Conservation (phyloP, 805 yeast genomes). For the Myxozyma monticola region DNA sequence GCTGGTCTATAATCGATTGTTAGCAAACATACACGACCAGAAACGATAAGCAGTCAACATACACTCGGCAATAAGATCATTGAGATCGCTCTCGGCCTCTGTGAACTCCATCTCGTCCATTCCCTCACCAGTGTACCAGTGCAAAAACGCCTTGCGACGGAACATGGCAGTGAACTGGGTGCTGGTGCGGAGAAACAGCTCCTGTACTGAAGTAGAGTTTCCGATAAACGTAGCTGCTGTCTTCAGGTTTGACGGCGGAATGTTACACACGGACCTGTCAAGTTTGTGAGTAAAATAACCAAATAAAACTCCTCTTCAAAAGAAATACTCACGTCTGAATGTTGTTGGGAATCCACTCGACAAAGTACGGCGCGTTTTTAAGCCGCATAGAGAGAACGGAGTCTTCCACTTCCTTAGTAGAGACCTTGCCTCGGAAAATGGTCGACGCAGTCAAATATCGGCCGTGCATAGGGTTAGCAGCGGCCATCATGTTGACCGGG, state of each 20-base stretch:
- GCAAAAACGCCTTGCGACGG: conserved; percentile 90
- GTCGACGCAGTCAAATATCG: conserved; percentile 91
- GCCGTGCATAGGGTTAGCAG: conserved; percentile 86
- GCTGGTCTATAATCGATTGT: conserved; percentile 52
- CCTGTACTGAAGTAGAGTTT: conserved; percentile 90
- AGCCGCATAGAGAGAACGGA: conserved; percentile 84
- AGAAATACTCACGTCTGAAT: conserved; percentile 63
- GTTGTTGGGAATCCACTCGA: conserved; percentile 95
- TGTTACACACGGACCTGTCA: conserved; percentile 71
- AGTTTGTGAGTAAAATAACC: neutral
- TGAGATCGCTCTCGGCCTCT: conserved; percentile 91
- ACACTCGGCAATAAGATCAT: conserved; percentile 78
- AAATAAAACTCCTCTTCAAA: neutral
- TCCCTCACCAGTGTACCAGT: conserved; percentile 95
- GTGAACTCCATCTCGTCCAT: conserved; percentile 94
- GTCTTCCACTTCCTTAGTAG: conserved; percentile 91
- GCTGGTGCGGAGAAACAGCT: conserved; percentile 83
- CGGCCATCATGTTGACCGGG: conserved; percentile 94
- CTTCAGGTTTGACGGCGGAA: conserved; percentile 80
- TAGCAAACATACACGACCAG: neutral
- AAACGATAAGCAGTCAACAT: neutral
- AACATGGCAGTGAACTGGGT: conserved; percentile 91
- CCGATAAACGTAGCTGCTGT: conserved; percentile 93
- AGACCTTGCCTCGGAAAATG: conserved; percentile 89
- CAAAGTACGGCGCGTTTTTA: conserved; percentile 78